Base-by-base conservation (phyloP, 1,284 basidiomycete species). In the Fomitiporia mediterranea region DNA sequence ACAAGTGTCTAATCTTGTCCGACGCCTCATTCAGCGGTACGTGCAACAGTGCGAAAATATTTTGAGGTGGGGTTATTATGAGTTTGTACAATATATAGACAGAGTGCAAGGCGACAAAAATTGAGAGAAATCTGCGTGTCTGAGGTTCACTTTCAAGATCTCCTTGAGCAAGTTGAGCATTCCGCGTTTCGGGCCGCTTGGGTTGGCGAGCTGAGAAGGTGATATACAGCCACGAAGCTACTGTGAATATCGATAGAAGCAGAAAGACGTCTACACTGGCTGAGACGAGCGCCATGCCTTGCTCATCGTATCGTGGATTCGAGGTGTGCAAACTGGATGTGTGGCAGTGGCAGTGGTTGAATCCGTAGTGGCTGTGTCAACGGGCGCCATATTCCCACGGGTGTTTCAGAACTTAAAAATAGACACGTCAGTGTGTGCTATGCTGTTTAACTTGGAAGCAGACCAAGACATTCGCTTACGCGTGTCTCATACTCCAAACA, bases 11-110 rank as follows among this genome's bases (percentile, higher is more conserved):
- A 48, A 90, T 76, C 8, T 63, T 62, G 27, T 84, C 79, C 23
- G 77, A 71, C 0, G 83, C 74, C 2, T 75, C 73, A 55, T 75
- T 81, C 49, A 86, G 62, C 0, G 84, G 80, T 48, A 88, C 66
- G 3, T 70, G 64, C 17, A 89, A 70, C 2, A 70, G 64, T 25
- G 70, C 71, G 66, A 88, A 90, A 27, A 90, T 63, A 64, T 89
- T 89, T 32, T 75, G 74, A 4, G 86, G 84, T 52, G 74, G 76
- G 37, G 68, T 65, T 13, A 80, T 66, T 13, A 78, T 64, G n/a
- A 86, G 56, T 35, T 64, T 67, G 63, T 80, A 77, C 8, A 84
- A 63, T 11, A 77, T 69, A 63, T 77, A 79, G 15, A 86, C 63
- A 0, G 82, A 75, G 63, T 89, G 83, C 25, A 78, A 58, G n/a